Base-by-base conservation (phyloP, 129 eudicot genomes). In the Flaveria brownii region DNA sequence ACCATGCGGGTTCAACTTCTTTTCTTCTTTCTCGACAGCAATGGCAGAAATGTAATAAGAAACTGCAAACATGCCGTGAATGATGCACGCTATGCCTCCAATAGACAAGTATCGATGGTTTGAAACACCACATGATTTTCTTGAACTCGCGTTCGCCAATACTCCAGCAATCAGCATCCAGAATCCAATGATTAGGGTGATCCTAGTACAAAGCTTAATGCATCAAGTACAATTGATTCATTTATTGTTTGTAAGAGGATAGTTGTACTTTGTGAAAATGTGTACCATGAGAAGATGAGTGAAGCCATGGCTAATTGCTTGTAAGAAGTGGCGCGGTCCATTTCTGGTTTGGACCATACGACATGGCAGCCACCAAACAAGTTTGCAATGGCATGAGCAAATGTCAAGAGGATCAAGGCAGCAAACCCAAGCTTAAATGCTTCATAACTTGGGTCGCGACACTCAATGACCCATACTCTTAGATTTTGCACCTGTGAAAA, bases 41-140 rank as follows among this genome's bases (percentile, higher is more conserved):
- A 81, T 81, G 47, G 97, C 91, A n/a, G 97, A 86, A 30, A 91
- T 84, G 54, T 84, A 85, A 70, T 91, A 94, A 61, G 97, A 84
- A 76, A 91, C 98, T 0, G 89, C 84, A 69, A 94, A 91, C 52
- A 94, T 77, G 39, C 97, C 98, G 30, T 90, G 98, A 56, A 94
- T 69, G 81, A 93, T 87, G 64, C 98, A 91, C 68, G 91, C 73
- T 16, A 93, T 82, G 76, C 98, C 98, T 72, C 98, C 98, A 42
- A 93, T 86, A 4, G 92, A 87, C 46, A 93, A 66, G 52, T 81
- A 74, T 42, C 84, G 91, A 68, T 86, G 87, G 80, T 93, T 82
- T 39, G 92, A 71, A 56, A 93, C 77, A 41, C 97, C 98, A 69
- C 98, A 94, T 25, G 88, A 57, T 70, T 61, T 82, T 51, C 96